Conservation (phyloP, 148 eudicot genomes). For the Simmondsia chinensis region DNA sequence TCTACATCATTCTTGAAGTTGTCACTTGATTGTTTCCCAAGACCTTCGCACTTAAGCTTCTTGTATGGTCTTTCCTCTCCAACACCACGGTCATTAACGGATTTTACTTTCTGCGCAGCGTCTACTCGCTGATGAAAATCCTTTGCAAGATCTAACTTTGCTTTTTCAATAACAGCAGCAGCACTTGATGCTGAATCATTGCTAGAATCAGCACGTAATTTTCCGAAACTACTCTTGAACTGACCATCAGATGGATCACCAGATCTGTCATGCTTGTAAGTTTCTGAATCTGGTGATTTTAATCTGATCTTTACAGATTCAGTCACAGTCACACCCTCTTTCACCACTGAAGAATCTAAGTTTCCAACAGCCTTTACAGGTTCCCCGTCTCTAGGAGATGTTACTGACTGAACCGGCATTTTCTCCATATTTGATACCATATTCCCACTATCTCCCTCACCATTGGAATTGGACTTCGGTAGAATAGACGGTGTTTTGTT, state of each 20-base stretch:
- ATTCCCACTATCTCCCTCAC: constrained; percentile 17
- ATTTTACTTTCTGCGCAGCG: constrained; percentile 9
- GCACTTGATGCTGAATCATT: not conserved
- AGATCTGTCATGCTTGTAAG: too few species aligned
- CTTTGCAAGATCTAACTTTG: not conserved
- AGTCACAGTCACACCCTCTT: not conserved
- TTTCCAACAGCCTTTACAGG: constrained; percentile 2
- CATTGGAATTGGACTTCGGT: constrained; percentile 10
- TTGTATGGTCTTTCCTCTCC: constrained; percentile 22
- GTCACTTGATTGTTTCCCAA: not conserved
- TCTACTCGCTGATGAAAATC: constrained; percentile 1
- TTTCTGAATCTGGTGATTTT: constrained; percentile 9
- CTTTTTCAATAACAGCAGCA: constrained; percentile 2
- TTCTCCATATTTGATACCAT: constrained; percentile 10
- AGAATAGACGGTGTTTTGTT: constrained; percentile 32
- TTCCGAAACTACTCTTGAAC: too few species aligned
- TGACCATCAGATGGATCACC: too few species aligned
- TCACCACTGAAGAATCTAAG: not conserved
- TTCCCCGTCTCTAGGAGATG: constrained; percentile 10
- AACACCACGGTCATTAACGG: constrained; percentile 9
- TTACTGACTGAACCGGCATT: constrained; percentile 5
- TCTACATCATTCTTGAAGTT: constrained; percentile 5
- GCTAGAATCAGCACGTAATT: constrained; percentile 4
- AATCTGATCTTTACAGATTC: not conserved
- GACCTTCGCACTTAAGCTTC: constrained; percentile 21